Base-by-base conservation (phyloP, 164 flowering plant genomes). In the Sedum album region DNA sequence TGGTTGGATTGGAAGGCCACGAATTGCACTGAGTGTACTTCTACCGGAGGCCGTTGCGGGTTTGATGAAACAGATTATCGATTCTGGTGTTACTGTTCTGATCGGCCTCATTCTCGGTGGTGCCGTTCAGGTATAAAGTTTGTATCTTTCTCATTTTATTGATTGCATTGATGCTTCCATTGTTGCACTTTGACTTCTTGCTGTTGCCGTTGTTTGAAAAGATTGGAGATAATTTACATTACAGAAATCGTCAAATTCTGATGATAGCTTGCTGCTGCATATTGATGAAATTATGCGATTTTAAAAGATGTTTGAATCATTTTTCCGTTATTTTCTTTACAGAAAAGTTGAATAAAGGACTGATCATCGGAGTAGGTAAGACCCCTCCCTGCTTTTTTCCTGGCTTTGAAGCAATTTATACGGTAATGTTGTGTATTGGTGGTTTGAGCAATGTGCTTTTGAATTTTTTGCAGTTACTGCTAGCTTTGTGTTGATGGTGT, bases 1-100 rank as follows among this genome's bases (percentile, higher is more conserved):
- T 30, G 41, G 72, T 35, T 86, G 77, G 26, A 76, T 1, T 88
- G 90, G 89, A 74, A 7, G 10, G 82, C 77, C 2, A 73, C 66
- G 31, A 60, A 80, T 33, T 88, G 93, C 76, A 71, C 51, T 51
- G 51, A 11, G 26, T 88, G 93, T 72, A 53, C 26, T 46, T 36
- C 1, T 0, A 81, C 80, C 38, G 83, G 87, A 0, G 85, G 88
- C 21, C 75, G 64, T 28, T 86, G 90, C 44, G 93, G 90, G 0
- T 82, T 71, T 62, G 65, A 83, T n/a, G 8, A 36, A 6, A 2
- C 28, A 0, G 28, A 17, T 7, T 69, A 71, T 14, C 71, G 67
- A 35, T 76, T 79, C 66, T 6, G 39, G 67, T 87, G 89, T 39
- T 80, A 69, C 68, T 87, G 89, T 65, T 73, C 70, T 0, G 84